phyloP scores from a whole-genome alignment of 179 eudicot species.

The Sideroxylon spinosum region DNA sequence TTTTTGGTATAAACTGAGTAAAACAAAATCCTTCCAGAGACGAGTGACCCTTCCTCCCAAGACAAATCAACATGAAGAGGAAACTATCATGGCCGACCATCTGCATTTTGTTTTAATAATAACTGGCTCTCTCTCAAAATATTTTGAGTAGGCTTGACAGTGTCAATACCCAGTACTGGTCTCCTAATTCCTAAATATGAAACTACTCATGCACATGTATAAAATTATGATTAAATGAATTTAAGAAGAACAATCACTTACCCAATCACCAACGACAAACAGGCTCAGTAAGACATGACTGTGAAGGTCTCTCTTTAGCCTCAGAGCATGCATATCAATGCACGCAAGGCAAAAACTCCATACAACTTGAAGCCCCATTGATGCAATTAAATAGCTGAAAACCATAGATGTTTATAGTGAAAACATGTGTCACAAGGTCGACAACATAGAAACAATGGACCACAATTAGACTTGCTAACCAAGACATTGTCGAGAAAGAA shows the following conservation, averaged over 20 bases:
- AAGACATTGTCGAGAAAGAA: background rate
- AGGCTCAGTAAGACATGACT: conserved; percentile 62
- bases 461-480: background rate
- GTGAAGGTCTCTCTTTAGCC: conserved; percentile 57
- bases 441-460: background rate
- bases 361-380: conserved; percentile 75
- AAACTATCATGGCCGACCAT: no score
- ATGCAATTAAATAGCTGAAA: conserved; percentile 73
- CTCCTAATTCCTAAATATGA: no score
- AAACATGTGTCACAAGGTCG: background rate
- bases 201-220: no score
- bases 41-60: no score
- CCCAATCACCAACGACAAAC: conserved; percentile 85
- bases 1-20: no score
- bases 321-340: conserved; percentile 66
- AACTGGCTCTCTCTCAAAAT: no score
- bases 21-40: no score
- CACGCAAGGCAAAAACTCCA: conserved; percentile 90
- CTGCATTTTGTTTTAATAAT: no score
- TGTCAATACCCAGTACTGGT: no score
- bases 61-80: no score
- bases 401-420: background rate
- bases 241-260: conserved; percentile 17
- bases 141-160: no score
- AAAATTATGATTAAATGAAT: background rate